These are phyloP conservation scores for Yarrowia galli DNA, from an alignment of 1,139 yeast species.

Conservation along the genomic window DNA sequence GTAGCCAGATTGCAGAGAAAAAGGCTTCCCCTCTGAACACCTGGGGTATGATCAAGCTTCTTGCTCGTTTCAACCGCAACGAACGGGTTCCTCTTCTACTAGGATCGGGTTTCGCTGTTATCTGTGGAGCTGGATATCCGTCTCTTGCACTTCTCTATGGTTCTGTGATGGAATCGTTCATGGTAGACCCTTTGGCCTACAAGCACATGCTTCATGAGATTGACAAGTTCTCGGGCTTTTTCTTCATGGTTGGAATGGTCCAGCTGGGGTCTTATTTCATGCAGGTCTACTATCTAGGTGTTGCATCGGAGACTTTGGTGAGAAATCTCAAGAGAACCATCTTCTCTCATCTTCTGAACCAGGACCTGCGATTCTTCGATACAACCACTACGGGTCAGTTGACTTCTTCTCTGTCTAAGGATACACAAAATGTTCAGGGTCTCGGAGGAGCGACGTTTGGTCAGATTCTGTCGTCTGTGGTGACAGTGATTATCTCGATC, in stretches of 20 bases:
- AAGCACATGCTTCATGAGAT: constrained; percentile 51
- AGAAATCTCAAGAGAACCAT: constrained; percentile 49
- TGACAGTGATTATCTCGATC: constrained; percentile 76
- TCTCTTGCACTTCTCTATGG: constrained; percentile 53
- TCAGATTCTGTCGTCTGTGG: constrained; percentile 75
- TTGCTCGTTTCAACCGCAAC: constrained; percentile 45
- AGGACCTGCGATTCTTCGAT: constrained; percentile 86
- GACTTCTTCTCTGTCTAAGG: constrained; percentile 80
- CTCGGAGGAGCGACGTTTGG: constrained; percentile 88
- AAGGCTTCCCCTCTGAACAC: not conserved
- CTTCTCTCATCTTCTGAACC: constrained; percentile 58
- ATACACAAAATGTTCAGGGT: constrained; percentile 84
- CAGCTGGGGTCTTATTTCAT: constrained; percentile 48
- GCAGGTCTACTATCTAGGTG: constrained; percentile 47
- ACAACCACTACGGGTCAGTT: constrained; percentile 72
- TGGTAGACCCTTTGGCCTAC: constrained; percentile 49
- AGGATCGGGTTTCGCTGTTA: constrained; percentile 49
- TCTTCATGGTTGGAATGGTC: constrained; percentile 53
- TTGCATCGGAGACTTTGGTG: constrained; percentile 47
- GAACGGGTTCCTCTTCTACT: constrained; percentile 47
- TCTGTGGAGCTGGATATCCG: constrained; percentile 54
- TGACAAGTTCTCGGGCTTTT: constrained; percentile 51
- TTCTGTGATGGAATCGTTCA: constrained; percentile 51
- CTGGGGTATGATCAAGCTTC: constrained; percentile 42
- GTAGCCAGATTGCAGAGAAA: not conserved